Conservation (phyloP, 805 yeast species). For the Zygoascus ofunaensis region DNA sequence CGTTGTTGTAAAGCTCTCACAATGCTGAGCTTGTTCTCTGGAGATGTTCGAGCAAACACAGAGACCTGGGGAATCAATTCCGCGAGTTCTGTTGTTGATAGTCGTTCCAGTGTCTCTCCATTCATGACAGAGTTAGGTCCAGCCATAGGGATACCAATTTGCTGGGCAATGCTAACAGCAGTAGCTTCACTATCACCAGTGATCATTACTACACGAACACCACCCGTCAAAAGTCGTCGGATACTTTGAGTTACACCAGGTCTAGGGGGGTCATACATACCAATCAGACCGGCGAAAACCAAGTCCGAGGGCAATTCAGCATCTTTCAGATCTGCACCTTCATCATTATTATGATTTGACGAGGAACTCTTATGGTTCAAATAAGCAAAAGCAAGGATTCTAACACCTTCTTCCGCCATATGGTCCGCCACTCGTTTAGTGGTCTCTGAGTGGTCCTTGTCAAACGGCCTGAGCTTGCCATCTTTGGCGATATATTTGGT, state of each 20-base stretch:
- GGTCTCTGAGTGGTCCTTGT: constrained; percentile 36
- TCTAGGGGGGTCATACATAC: constrained; percentile 98
- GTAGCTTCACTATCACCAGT: constrained; percentile 91
- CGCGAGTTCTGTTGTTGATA: constrained; percentile 65
- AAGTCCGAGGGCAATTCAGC: constrained; percentile 42
- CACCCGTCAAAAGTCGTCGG: constrained; percentile 72
- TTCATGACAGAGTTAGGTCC: constrained; percentile 62
- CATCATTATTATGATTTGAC: constrained; percentile 19
- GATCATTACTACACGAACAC: constrained; percentile 96
- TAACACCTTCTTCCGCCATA: constrained; percentile 74
- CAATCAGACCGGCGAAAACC: constrained; percentile 76
- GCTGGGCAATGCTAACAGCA: constrained; percentile 74
- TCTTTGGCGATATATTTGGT: constrained; percentile 47
- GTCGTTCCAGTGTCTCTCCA: constrained; percentile 71
- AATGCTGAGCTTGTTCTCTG: constrained; percentile 85
- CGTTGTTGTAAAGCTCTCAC: constrained; percentile 62
- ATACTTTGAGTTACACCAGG: constrained; percentile 72
- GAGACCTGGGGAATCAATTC: constrained; percentile 73
- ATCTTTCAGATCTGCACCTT: background rate
- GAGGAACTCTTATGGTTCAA: constrained; percentile 19
- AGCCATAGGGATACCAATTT: constrained; percentile 77
- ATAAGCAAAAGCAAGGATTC: constrained; percentile 76
- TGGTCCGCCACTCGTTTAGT: constrained; percentile 49
- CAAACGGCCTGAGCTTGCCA: constrained; percentile 54
- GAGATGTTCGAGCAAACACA: constrained; percentile 90